phyloP scores from a whole-genome alignment of 2,329 filamentous ascomycete species.

The Diaporthe longicolla region DNA sequence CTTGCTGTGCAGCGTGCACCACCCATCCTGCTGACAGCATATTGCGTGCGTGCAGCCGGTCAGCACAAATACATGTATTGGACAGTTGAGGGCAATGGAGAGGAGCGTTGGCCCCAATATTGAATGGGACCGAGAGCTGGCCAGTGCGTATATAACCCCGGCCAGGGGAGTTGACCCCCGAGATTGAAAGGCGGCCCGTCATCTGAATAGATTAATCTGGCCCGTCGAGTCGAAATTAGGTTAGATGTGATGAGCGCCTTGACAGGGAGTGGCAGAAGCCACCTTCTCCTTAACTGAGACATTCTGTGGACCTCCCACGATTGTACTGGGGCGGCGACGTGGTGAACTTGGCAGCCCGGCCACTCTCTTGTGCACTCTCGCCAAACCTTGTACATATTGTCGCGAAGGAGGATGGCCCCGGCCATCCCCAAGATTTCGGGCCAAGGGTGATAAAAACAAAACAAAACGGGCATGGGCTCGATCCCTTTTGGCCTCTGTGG shows the following conservation, averaged over 20 bases:
- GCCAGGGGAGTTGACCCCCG: conserved; percentile 29
- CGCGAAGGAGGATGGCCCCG: conserved; percentile 13
- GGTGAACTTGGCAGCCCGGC: conserved; percentile 20
- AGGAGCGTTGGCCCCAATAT: conserved; percentile 3
- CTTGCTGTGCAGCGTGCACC: not conserved
- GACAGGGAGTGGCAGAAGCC: conserved; percentile 28
- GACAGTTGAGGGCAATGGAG: not conserved
- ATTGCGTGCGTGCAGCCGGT: not conserved
- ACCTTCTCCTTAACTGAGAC: conserved; percentile 35
- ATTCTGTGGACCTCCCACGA: conserved; percentile 29
- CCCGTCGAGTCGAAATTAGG: conserved; percentile 35
- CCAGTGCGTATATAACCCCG: conserved; percentile 2
- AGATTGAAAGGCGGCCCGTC: conserved; percentile 36
- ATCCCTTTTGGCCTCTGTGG: conserved; percentile 9
- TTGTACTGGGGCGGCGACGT: conserved; percentile 7
- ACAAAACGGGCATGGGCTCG: conserved; percentile 21
- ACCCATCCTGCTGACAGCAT: conserved; percentile 2
- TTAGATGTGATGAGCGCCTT: conserved; percentile 19
- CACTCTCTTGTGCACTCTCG: conserved; percentile 17
- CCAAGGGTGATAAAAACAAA: conserved; percentile 33
- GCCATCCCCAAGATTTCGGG: conserved; percentile 17
- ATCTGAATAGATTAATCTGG: conserved; percentile 31
- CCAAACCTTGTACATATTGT: conserved; percentile 26
- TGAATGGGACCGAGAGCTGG: conserved; percentile 21
- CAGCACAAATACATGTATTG: conserved; percentile 2